Evolutionary conservation across 805 yeast species (phyloP), one percentile per base, ranked within the genome.

Genomic region (Candida insectalens): DNA sequence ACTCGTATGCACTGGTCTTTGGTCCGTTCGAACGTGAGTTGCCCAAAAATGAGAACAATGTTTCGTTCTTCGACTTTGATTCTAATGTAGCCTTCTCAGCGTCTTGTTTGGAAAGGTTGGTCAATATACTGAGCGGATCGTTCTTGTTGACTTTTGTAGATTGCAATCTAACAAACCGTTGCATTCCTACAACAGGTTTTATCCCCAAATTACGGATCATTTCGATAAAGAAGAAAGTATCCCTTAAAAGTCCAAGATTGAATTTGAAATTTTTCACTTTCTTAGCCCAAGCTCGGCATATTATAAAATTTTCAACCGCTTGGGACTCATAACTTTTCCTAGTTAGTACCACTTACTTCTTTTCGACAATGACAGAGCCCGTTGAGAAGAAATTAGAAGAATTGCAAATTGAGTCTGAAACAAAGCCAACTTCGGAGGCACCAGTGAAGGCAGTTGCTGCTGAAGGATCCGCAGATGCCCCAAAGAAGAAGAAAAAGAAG

Each of bases 401-500:
- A 13, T 19, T 25, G 8, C 25, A 17, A 17, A 12, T 25, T 6
- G 23, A 28, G 17, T 19, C 19, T 19, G 17, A 16, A 9, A 19
- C 19, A 17, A n/a, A n/a, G n/a, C n/a, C n/a, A n/a, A n/a, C n/a
- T n/a, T n/a, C n/a, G n/a, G n/a, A n/a, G n/a, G n/a, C n/a, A n/a
- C n/a, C n/a, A n/a, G n/a, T n/a, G n/a, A n/a, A n/a, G n/a, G n/a
- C n/a, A n/a, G 19, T 18, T 9, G 12, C 29, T 9, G 14, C 37
- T 5, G 29, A 19, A 4, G 38, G 21, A 19, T 23, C 7, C 4
- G 23, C 30, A 1, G 25, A 25, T 6, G 33, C 33, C 15, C 46
- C 42, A 51, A 69, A 65, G 55, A 75, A 74, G 60, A 76, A 74
- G 65, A 73, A 68, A 65, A 74, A 63, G 59, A 67, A 65, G 55